phyloP scores from a whole-genome alignment of 2,329 filamentous ascomycete genomes.

The Botrytis squamosa region DNA sequence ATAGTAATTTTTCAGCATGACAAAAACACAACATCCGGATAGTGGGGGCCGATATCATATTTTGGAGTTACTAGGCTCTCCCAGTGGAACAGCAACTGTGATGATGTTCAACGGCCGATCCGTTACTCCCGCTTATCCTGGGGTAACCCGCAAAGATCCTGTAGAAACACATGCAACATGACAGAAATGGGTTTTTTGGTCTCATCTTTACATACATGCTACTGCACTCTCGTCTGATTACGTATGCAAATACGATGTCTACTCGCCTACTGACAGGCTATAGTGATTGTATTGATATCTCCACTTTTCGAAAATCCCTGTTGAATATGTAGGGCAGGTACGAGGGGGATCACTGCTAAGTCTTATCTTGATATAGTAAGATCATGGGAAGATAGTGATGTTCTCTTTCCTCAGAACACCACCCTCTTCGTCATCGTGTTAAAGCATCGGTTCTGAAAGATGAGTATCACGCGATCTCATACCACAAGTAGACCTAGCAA shows the following conservation, averaged over 20 bases:
- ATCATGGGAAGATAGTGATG: constrained; percentile 14
- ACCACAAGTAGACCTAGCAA: constrained; percentile 13
- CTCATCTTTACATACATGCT: constrained; percentile 6
- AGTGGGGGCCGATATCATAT: constrained; percentile 13
- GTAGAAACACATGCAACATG: constrained; percentile 18
- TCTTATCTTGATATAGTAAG: constrained; percentile 16
- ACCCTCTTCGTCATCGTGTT: constrained; percentile 5
- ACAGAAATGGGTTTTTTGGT: constrained; percentile 1
- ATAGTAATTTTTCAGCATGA: background rate
- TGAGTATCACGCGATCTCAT: constrained; percentile 18
- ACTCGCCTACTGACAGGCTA: background rate
- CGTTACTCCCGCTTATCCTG: constrained; percentile 19
- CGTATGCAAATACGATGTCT: constrained; percentile 6
- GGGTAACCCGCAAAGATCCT: constrained; percentile 15
- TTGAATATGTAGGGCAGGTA: constrained; percentile 6
- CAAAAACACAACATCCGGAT: constrained; percentile 8
- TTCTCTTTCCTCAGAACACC: constrained; percentile 14
- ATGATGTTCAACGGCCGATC: constrained; percentile 11
- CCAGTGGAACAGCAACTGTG: constrained; percentile 17
- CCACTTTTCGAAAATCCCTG: constrained; percentile 4
- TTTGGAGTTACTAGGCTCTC: constrained; percentile 10
- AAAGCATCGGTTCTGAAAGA: constrained; percentile 10
- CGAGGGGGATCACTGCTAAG: constrained; percentile 1
- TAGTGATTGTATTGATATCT: background rate
- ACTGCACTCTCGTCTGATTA: constrained; percentile 10